Evolutionary conservation across 2,329 filamentous ascomycete species (phyloP).

Genomic region (Macrophomina tecta): DNA sequence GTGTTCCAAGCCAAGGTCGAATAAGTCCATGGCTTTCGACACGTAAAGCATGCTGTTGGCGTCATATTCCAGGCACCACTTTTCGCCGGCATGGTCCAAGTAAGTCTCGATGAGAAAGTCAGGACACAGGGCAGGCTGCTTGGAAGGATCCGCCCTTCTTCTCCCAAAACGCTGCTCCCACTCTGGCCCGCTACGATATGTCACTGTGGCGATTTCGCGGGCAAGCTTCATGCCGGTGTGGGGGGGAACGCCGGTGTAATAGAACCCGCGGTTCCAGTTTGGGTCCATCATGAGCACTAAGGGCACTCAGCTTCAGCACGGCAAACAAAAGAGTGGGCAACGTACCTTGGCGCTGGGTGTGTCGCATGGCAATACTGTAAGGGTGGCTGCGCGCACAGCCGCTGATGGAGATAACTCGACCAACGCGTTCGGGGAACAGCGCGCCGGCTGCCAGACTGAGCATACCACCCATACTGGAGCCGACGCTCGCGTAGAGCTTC

Average conservation of each 20-base stretch:
- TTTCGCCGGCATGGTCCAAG: slow-evolving; percentile 95
- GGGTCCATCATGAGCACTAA: slow-evolving; percentile 96
- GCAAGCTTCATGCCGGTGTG: slow-evolving; percentile 98
- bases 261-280: slow-evolving; percentile 94
- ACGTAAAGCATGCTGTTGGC: slow-evolving; percentile 95
- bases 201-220: slow-evolving; percentile 95
- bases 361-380: slow-evolving; percentile 98
- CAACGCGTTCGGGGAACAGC: slow-evolving; percentile 81
- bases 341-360: slow-evolving; percentile 83
- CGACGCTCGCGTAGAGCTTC: slow-evolving; percentile 88
- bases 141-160: slow-evolving; percentile 80
- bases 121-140: slow-evolving; percentile 90
- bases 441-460: slow-evolving; percentile 88
- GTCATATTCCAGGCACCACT: slow-evolving; percentile 96
- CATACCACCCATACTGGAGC: slow-evolving; percentile 98
- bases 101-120: slow-evolving; percentile 99
- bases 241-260: slow-evolving; percentile 81
- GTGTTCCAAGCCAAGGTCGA: slow-evolving; percentile 80
- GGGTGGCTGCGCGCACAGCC: slow-evolving; percentile 94
- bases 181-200: slow-evolving; percentile 93
- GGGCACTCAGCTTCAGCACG: not conserved
- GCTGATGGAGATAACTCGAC: slow-evolving; percentile 84
- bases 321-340: not conserved
- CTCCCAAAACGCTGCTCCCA: slow-evolving; percentile 96
- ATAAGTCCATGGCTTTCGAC: slow-evolving; percentile 98